These are phyloP conservation scores for Suillus lakei DNA, from an alignment of 768 basidiomycete species.

Conservation along the genomic window DNA sequence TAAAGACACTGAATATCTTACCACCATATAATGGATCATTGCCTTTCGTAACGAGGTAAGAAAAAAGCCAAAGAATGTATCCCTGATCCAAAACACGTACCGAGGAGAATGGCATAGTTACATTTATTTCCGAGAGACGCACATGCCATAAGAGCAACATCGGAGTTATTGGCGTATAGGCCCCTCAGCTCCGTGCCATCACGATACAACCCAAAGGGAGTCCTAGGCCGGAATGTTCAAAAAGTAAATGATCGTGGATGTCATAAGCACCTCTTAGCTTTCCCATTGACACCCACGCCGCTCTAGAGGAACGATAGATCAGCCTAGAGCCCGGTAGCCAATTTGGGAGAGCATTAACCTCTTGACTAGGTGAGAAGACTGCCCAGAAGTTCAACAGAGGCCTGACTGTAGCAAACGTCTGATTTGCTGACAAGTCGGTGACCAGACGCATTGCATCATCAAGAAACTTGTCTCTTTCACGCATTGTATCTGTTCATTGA, in stretches of 20 bases:
- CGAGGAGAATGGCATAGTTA: slow-evolving; percentile 77
- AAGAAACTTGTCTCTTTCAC: slow-evolving; percentile 67
- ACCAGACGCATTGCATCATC: slow-evolving; percentile 70
- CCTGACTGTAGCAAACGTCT: slow-evolving; percentile 77
- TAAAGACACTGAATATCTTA: slow-evolving; percentile 31
- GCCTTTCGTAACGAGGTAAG: slow-evolving; percentile 40
- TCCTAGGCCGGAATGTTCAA: slow-evolving; percentile 45
- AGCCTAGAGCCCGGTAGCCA: background rate
- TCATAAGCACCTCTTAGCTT: slow-evolving; percentile 64
- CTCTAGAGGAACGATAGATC: slow-evolving; percentile 41
- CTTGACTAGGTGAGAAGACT: slow-evolving; percentile 74
- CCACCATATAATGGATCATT: slow-evolving; percentile 84
- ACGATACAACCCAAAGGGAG: slow-evolving; percentile 76
- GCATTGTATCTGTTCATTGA: slow-evolving; percentile 48
- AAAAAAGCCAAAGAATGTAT: background rate
- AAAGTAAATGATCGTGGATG: slow-evolving; percentile 2
- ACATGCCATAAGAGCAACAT: slow-evolving; percentile 73
- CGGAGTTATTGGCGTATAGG: slow-evolving; percentile 70
- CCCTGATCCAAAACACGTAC: slow-evolving; percentile 38
- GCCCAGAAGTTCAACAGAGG: slow-evolving; percentile 85
- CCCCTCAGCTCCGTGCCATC: slow-evolving; percentile 78
- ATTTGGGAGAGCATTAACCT: slow-evolving; percentile 48
- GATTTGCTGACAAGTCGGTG: slow-evolving; percentile 69
- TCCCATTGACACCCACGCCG: slow-evolving; percentile 70
- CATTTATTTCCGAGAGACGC: slow-evolving; percentile 64